Base-by-base conservation (phyloP, 257 asterid genomes). In the Scutellaria barbata region DNA sequence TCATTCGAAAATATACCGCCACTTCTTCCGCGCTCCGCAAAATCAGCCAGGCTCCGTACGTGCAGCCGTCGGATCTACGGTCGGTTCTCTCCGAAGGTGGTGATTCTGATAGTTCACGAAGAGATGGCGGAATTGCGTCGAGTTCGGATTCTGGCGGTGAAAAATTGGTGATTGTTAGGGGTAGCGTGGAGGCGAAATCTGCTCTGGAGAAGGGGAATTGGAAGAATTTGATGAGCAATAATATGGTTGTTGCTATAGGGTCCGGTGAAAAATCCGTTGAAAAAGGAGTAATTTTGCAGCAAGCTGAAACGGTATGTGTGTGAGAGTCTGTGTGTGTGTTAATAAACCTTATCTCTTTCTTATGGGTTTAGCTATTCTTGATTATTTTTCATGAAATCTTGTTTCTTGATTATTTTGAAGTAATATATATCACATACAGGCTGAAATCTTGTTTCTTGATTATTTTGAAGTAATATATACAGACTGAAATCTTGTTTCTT, bases 1-100 rank as follows among this genome's bases (percentile, higher is more conserved):
- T 87, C 82, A 54, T 90, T 57, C 81, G 88, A 63, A 87, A 87
- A n/a, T 83, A 79, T 74, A 55, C 70, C 6, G 66, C 81, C 60
- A 76, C 85, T 30, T 79, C 95, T 18, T 81, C 96, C 20, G 95
- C 96, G 37, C 90, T 88, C 9, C 85, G 79, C 25, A 83, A 79
- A 77, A 87, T 92, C 72, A 77, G 80, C 46, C 74, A 80, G 48
- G 90, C 96, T 4, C 97, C 96, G 8, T 72, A 74, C 40, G 78
- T 86, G 7, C 64, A 63, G 10, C 87, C 89, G 1, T 85, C 95
- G 30, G 98, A 90, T 83, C 90, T 92, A 70, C 95, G 95, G 8
- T 76, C 92, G 6, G 11, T 89, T 63, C 74, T 87, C 16, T 71
- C 88, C 4, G 84, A 78, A 7, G 75, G 50, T 9, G 68, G 9